Base-by-base conservation (phyloP, 805 yeast genomes). In the Tetrapisispora fleetii region DNA sequence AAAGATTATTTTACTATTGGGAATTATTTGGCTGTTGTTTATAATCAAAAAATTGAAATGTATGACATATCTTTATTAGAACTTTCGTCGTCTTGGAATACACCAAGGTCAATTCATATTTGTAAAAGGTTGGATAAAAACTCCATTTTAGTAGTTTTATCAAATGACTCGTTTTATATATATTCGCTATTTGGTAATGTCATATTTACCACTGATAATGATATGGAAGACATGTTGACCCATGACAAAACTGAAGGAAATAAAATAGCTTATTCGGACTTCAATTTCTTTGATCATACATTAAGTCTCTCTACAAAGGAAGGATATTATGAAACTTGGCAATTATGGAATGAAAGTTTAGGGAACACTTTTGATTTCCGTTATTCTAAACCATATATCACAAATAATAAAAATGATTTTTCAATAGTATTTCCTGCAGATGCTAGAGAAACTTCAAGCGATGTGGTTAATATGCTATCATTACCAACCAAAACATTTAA, bases 401-500 rank as follows among this genome's bases (percentile, higher is more conserved):
- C 65, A 18, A 50, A 47, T 21, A 53, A 55, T 19, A 52, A 53
- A n/a, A 64, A 63, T 33, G 61, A 63, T 43, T 54, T 64, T 35
- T 46, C 62, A 35, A 33, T 61, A 16, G 60, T 59, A 48, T 59
- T 64, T 2, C 62, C 66, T 6, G 47, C 55, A 16, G 51, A 51
- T 14, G 62, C 58, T 30, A 44, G 59, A 9, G 48, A 57, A 6
- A 18, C 49, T 13, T 52, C 51, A 32, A 52, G 52, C 22, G 62
- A 59, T 40, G 49, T 45, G n/a, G 50, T 60, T 13, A 59, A 60
- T 24, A 49, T 54, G 16, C 49, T 60, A 4, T 59, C 56, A 39
- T 46, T 66, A n/a, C 68, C 68, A 2, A 62, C 68, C 10, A 58
- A 57, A 41, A 61, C 66, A 2, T 49, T 58, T 22, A 66, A 66